phyloP scores from a whole-genome alignment of 306 rosid species.

The Purshia tridentata region DNA sequence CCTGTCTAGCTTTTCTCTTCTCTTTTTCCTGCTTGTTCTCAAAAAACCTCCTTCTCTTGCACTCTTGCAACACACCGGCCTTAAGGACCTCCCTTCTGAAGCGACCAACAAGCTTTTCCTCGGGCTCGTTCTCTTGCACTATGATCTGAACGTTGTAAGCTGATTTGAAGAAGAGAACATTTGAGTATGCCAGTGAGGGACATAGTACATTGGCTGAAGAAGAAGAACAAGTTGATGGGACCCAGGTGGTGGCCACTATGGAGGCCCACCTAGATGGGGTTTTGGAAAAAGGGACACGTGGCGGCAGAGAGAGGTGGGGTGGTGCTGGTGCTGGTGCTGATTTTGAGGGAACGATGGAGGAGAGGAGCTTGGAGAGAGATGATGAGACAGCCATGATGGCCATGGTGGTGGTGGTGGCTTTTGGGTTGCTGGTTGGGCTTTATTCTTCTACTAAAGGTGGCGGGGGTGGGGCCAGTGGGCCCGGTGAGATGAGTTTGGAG shows the following conservation, averaged over 20 bases:
- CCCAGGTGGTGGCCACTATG: slow-evolving; percentile 8
- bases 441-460: too few species aligned
- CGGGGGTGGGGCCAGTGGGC: too few species aligned
- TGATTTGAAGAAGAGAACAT: slow-evolving; percentile 28
- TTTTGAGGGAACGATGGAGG: slow-evolving; percentile 25
- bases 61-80: slow-evolving; percentile 36
- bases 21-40: slow-evolving; percentile 28
- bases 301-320: slow-evolving; percentile 10
- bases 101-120: slow-evolving; percentile 27
- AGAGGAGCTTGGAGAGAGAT: slow-evolving; percentile 29
- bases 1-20: slow-evolving; percentile 39
- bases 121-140: slow-evolving; percentile 31
- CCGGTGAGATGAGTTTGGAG: too few species aligned
- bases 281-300: background rate
- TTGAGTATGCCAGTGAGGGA: slow-evolving; percentile 24
- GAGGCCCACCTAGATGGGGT: background rate
- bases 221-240: background rate
- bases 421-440: too few species aligned
- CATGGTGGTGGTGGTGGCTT: slow-evolving; percentile 25
- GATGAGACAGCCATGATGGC: too few species aligned
- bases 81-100: slow-evolving; percentile 35
- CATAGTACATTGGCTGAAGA: background rate
- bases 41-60: slow-evolving; percentile 38
- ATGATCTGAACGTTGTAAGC: slow-evolving; percentile 35
- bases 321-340: slow-evolving; percentile 1